Evolutionary conservation across 2,329 filamentous ascomycete genomes (phyloP).

Genomic region (Ophiostoma fasciatum): DNA sequence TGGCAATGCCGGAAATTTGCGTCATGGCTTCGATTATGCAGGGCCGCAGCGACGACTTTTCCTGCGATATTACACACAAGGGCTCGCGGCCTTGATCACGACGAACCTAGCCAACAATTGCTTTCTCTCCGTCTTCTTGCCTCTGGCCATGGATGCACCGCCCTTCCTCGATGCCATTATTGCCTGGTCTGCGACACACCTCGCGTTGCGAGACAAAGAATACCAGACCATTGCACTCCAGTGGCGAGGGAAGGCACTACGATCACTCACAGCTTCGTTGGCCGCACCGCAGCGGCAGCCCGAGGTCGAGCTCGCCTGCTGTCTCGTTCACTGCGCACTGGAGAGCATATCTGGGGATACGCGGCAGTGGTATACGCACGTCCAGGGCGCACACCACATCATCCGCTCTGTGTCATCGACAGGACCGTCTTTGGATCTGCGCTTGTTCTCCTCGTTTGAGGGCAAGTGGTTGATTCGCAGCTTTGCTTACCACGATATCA

Average conservation of each 20-base stretch:
- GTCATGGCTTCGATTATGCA: too few relatives aligned
- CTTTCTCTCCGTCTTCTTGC: not conserved
- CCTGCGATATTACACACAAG: not conserved
- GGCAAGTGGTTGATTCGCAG: slow-evolving; percentile 12
- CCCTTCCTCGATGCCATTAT: not conserved
- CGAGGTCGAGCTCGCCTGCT: not conserved
- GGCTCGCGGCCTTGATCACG: not conserved
- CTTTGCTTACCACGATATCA: slow-evolving; percentile 14
- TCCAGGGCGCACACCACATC: slow-evolving; percentile 1
- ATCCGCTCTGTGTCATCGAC: not conserved
- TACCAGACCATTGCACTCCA: not conserved
- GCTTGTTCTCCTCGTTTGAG: slow-evolving; percentile 3
- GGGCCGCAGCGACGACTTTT: not conserved
- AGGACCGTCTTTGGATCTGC: not conserved
- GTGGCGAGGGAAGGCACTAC: not conserved
- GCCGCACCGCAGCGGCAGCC: not conserved
- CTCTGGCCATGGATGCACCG: not conserved
- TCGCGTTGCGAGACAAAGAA: not conserved
- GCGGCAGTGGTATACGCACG: slow-evolving; percentile 1
- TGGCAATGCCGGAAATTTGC: not conserved
- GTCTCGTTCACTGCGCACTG: not conserved
- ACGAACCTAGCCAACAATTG: not conserved
- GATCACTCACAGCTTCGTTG: not conserved
- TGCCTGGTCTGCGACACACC: not conserved
- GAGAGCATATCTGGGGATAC: not conserved